Evolutionary conservation across 495 filamentous ascomycete genomes (phyloP), one percentile per base, ranked within the genome.

Genomic region (Neohortaea acidophila): DNA sequence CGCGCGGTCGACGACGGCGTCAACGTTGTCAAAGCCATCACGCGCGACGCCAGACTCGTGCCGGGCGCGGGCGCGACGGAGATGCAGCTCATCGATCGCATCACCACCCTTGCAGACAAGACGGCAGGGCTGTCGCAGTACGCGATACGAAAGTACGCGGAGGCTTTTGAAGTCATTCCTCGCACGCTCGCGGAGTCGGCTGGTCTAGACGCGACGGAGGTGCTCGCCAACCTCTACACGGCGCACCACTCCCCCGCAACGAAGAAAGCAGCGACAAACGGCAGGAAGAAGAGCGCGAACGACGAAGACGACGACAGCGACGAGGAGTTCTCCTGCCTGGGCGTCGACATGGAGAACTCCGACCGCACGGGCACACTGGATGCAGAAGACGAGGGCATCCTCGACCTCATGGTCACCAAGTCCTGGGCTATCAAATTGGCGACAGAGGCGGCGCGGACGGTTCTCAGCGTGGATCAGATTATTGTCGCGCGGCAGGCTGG

Each of bases 11-110:
- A 99, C 51, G 91, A 99, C 53, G 91, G 91, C 44, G 91, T 99
- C 51, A 99, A 94, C 55, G 91, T 92, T 33, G 82, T 99, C 52
- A 99, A 99, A 64, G 89, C 91, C 42, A 86, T 96, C 62, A 94
- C 89, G 43, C 80, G 82, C 56, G 91, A 96, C 54, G 64, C 85
- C 22, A 72, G 82, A 36, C 70, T 99, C 14, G 84, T 96, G 0
- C 87, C 91, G 35, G 91, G 91, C 34, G 91, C 91, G 28, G 91
- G 91, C 38, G 91, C 91, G 19, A 84, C 89, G 36, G 91, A 99
- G 60, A 78, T 94, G 63, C 84, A 94, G 63, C 70, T 99, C 33
- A 77, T 93, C 15, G 85, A 92, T 65, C 75, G 85, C 47, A 81
- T 99, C 61, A 75, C 78, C 47, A 78, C 77, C 29, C 77, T 84